These are phyloP conservation scores for Sporisorium scitamineum DNA, from an alignment of 1,284 basidiomycete genomes.

Conservation along the genomic window DNA sequence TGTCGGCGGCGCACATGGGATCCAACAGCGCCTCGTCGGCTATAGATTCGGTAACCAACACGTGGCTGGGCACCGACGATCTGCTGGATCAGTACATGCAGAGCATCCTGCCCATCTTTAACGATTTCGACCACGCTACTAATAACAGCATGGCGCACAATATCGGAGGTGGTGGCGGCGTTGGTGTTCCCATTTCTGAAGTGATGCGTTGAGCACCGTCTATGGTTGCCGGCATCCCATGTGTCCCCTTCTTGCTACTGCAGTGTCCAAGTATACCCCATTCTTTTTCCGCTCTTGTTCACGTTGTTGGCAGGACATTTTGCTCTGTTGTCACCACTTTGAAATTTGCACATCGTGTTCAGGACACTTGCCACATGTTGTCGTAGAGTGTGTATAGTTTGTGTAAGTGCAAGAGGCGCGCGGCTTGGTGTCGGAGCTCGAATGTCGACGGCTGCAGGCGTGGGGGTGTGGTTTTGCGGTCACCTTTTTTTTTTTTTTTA, in stretches of 20 bases:
- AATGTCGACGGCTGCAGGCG: too few species aligned
- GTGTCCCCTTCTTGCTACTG: too few species aligned
- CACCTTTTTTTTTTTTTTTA: not conserved
- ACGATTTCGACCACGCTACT: conserved; percentile 48
- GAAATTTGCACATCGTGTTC: too few species aligned
- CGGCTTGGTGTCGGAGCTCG: too few species aligned
- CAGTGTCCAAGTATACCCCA: not conserved
- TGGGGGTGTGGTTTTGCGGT: too few species aligned
- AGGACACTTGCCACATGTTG: too few species aligned
- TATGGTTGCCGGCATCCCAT: too few species aligned
- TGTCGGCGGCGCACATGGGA: conserved; percentile 2
- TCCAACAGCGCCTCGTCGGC: conserved; percentile 15
- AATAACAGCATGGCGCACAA: conserved; percentile 38
- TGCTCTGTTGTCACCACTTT: too few species aligned
- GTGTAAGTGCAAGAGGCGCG: too few species aligned
- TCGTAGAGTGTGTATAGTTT: too few species aligned
- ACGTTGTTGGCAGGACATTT: too few species aligned
- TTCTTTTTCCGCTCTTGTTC: too few species aligned
- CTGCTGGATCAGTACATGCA: conserved; percentile 51
- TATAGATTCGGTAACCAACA: conserved; percentile 33
- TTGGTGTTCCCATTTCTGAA: conserved; percentile 45
- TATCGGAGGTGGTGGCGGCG: conserved; percentile 38
- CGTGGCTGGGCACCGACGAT: conserved; percentile 49
- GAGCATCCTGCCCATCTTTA: conserved; percentile 51
- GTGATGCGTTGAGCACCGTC: conserved; percentile 4